Evolutionary conservation across 2,329 filamentous ascomycete species (phyloP), one percentile per base, ranked within the genome.

Genomic region (Talaromyces piceae): DNA sequence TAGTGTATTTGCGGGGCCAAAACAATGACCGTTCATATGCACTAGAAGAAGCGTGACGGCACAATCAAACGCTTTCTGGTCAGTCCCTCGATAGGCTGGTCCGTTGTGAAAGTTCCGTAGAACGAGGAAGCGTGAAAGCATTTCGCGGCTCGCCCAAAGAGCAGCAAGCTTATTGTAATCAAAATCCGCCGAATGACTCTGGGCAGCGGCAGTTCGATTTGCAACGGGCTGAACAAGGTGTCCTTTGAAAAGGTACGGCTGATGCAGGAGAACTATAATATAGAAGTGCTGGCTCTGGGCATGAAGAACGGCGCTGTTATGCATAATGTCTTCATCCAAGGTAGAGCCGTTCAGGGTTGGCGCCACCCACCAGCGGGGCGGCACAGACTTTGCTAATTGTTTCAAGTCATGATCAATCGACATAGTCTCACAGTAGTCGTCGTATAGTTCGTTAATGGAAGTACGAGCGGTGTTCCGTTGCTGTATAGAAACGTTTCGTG

Each of bases 231-330:
- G 20, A 5, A 22, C 6, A 43, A 23, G 13, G 1, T 18, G 25
- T 28, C n/a, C 3, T 48, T 23, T 20, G 5, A 58, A 41, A 16
- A 58, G n/a, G 41, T 59, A 59, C 22, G 60, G 59, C 30, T 59
- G 59, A 26, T 60, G 58, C 2, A 58, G 47, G 20, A 59, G 48
- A 5, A 58, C 48, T 18, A 58, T 39, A 44, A 61, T 43, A 41
- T 60, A 62, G 26, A 59, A 52, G 18, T 62, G 59, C 37, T 61
- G 59, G 41, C 58, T 55, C 27, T 61, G 60, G 11, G 52, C 20
- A 11, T 54, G 45, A 18, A 61, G 30, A n/a, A 47, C 58, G 6
- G 27, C 46, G 1, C 57, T 56, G n/a, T 25, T 54, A 41, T 57
- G 51, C 25, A 48, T 45, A n/a, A 50, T 28, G 23, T 55, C 49